Evolutionary conservation across 2,329 filamentous ascomycete species (phyloP).

Genomic region (Westerdykella ornata): DNA sequence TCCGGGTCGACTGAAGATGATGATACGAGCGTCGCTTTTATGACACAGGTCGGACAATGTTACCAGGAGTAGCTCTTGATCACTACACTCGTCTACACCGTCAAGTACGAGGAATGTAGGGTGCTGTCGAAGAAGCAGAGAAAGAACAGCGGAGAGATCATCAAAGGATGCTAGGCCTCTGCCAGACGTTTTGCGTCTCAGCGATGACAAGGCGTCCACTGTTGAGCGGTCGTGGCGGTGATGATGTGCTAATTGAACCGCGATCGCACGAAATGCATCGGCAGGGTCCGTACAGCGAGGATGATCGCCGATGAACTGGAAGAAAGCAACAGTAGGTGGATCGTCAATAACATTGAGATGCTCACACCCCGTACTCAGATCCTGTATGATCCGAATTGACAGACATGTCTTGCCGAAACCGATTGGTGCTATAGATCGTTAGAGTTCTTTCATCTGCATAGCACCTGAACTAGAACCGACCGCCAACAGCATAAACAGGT

Average conservation of each 20-base stretch:
- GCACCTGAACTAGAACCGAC: too few relatives aligned
- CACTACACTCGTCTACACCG: constrained; percentile 23
- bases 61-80: constrained; percentile 15
- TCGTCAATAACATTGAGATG: constrained; percentile 20
- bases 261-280: constrained; percentile 21
- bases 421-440: constrained; percentile 14
- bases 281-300: constrained; percentile 13
- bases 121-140: constrained; percentile 24
- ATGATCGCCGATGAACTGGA: constrained; percentile 18
- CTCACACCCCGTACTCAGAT: constrained; percentile 16
- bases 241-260: constrained; percentile 20
- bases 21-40: constrained; percentile 17
- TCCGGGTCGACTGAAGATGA: constrained; percentile 23
- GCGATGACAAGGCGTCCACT: constrained; percentile 22
- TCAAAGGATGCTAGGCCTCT: constrained; percentile 21
- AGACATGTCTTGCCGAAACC: constrained; percentile 29
- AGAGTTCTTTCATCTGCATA: not conserved
- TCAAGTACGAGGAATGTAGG: constrained; percentile 28
- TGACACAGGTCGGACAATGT: constrained; percentile 19
- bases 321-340: constrained; percentile 18
- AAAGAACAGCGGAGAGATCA: constrained; percentile 20
- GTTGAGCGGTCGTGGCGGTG: constrained; percentile 20
- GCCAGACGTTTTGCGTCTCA: constrained; percentile 20
- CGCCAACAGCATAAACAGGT: too few relatives aligned
- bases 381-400: constrained; percentile 18